Conservation (phyloP, 805 yeast genomes). For the Naumovozyma baii region DNA sequence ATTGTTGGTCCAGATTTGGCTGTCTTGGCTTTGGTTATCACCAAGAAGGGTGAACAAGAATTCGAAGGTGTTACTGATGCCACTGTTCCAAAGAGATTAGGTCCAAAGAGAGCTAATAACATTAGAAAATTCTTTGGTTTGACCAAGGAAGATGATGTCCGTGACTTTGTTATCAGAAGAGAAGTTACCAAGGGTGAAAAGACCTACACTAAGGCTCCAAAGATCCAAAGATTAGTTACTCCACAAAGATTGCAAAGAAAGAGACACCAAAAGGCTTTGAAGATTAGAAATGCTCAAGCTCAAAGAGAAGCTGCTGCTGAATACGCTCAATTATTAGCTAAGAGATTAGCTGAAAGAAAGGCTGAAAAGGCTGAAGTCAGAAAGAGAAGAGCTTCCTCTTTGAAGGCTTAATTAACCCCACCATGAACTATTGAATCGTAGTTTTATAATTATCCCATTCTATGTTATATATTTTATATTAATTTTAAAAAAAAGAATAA, state of each 20-base stretch:
- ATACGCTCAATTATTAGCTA: slow-evolving; percentile 96
- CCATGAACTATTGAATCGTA: neutral
- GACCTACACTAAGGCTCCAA: slow-evolving; percentile 99
- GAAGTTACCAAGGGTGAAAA: slow-evolving; percentile 95
- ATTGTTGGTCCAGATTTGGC: slow-evolving; percentile 95
- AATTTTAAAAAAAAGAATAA: neutral
- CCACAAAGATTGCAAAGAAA: slow-evolving; percentile 99
- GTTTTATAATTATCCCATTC: neutral
- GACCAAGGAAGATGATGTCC: slow-evolving; percentile 38
- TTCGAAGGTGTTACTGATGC: slow-evolving; percentile 91
- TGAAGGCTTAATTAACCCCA: slow-evolving; percentile 57
- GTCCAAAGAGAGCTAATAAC: slow-evolving; percentile 99
- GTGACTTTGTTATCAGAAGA: slow-evolving; percentile 90
- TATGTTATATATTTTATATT: neutral
- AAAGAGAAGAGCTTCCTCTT: slow-evolving; percentile 99
- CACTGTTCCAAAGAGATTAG: slow-evolving; percentile 96
- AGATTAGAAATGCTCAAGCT: slow-evolving; percentile 93
- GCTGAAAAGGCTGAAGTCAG: slow-evolving; percentile 96
- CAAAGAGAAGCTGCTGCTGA: slow-evolving; percentile 99
- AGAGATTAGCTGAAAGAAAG: slow-evolving; percentile 96
- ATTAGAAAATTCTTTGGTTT: slow-evolving; percentile 98
- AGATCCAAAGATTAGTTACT: slow-evolving; percentile 97
- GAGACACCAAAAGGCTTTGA: slow-evolving; percentile 88
- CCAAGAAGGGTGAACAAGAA: slow-evolving; percentile 94
- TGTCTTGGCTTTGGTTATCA: slow-evolving; percentile 82